Conservation (phyloP, 1,284 basidiomycete species). For the Boletellus sp. region DNA sequence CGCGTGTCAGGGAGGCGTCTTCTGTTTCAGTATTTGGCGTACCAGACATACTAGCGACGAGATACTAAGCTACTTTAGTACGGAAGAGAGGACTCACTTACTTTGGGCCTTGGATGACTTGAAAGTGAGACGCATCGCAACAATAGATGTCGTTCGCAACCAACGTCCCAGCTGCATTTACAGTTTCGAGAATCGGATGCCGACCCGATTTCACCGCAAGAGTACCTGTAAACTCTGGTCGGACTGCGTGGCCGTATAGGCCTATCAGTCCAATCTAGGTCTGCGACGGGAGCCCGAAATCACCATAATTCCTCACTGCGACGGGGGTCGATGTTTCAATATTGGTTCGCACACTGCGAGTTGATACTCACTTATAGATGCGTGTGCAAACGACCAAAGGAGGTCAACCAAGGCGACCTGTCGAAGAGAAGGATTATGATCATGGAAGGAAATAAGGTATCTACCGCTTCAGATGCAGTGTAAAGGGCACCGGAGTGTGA, state of each 20-base stretch:
- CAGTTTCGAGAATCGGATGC: constrained; percentile 81
- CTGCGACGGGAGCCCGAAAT: constrained; percentile 4
- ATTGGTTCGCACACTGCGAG: neutral
- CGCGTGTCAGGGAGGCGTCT: neutral
- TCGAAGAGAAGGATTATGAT: neutral
- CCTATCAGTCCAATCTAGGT: neutral
- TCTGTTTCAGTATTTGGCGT: neutral
- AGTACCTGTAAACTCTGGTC: constrained; percentile 84
- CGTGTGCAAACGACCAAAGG: constrained; percentile 81
- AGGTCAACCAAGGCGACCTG: constrained; percentile 83
- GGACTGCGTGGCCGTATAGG: constrained; percentile 45
- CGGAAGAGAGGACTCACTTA: constrained; percentile 36
- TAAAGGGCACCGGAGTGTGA: constrained; percentile 74
- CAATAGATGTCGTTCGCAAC: constrained; percentile 88
- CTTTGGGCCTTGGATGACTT: constrained; percentile 88
- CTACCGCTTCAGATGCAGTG: constrained; percentile 82
- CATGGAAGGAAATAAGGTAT: constrained; percentile 9
- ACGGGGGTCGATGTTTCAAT: neutral
- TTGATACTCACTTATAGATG: constrained; percentile 61
- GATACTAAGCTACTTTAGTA: neutral
- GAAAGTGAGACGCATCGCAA: constrained; percentile 77
- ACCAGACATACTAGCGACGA: constrained; percentile 73
- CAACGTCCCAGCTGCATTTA: constrained; percentile 65
- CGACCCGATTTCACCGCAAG: constrained; percentile 83
- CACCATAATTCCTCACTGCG: constrained; percentile 72